Evolutionary conservation across 345 rosid genomes (phyloP), one percentile per base, ranked within the genome.

Genomic region (Mercurialis annua): DNA sequence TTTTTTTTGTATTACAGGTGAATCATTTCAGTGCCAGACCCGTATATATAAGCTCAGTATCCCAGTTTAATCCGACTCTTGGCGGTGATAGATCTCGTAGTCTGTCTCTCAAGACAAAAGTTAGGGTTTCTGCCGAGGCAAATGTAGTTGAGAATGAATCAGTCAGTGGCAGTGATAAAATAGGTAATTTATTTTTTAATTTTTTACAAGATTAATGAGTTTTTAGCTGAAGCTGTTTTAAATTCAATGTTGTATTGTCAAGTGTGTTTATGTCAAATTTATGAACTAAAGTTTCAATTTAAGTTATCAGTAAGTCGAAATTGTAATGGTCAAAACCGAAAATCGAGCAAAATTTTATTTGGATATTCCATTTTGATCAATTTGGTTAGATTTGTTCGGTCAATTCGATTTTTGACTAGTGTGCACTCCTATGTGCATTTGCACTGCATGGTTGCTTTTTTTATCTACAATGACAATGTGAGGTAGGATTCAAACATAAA

Each of bases 81-180:
- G 78, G 74, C 34, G 80, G 76, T 66, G 69, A 40, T 46, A 71
- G 76, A 70, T 50, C 43, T 60, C 30, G 59, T 24, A 63, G 77
- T 64, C 71, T 69, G 55, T 29, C 69, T 75, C 68, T 84, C 38
- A 74, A 44, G 71, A 70, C 76, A 52, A 84, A 77, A 79, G 86
- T 85, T 54, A 74, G 76, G 46, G 73, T 85, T 23, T 76, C 88
- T 38, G 59, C 70, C 33, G 89, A 84, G 70, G 89, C 86, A 62
- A 66, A 67, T 74, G 80, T 78, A 5, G 70, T 81, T 21, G 82
- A 83, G 75, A 82, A 84, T 77, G 87, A 83, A 69, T 50, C 86
- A 24, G 67, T 69, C 50, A 18, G 46, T 68, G 66, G 9, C 43
- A 20, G 31, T 62, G 81, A 81, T 66, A 83, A 79, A 72, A 68